Evolutionary conservation across 2,329 filamentous ascomycete genomes (phyloP), one percentile per base, ranked within the genome.

Genomic region (Ophioceras dolichostomum): DNA sequence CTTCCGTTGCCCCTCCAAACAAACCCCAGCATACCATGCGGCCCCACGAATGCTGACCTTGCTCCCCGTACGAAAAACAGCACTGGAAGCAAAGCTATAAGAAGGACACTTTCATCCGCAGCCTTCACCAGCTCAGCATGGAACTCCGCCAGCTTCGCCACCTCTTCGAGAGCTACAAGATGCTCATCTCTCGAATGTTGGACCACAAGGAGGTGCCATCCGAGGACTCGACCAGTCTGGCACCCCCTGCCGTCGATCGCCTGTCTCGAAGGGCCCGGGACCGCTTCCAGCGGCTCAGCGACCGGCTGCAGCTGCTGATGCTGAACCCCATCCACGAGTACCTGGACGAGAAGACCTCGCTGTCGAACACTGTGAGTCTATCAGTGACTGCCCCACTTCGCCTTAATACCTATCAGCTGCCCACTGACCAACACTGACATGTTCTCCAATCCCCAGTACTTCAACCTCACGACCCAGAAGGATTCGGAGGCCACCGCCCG

Each of bases 391-490:
- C 12, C 5, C 1, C 2, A 4, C 18, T 20, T 24, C 3, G 27
- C 19, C 31, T 37, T 24, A 40, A 31, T 26, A 13, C 10, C 5
- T 13, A 12, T 8, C 9, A 12, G 21, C 16, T 9, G 8, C 7
- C 17, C 32, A n/a, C 19, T 7, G 18, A n/a, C 28, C 28, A 30
- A 5, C 28, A 7, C 12, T 13, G 13, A n/a, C 12, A n/a, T 13
- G n/a, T 16, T 13, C n/a, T n/a, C n/a, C n/a, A n/a, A n/a, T n/a
- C n/a, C 10, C 1, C 51, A 83, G 77, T 85, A 85, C 53, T 86
- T 86, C 65, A 84, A 82, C 53, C 67, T 87, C 44, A 83, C 81
- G 40, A 75, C 80, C 14, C 75, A 85, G 49, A 84, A 82, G 51
- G 79, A 86, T 54, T 83, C 79, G 0, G 71, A 76, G 44, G 73